Evolutionary conservation across 208 protist species (phyloP).

Genomic region (Porcisia deanei): DNA sequence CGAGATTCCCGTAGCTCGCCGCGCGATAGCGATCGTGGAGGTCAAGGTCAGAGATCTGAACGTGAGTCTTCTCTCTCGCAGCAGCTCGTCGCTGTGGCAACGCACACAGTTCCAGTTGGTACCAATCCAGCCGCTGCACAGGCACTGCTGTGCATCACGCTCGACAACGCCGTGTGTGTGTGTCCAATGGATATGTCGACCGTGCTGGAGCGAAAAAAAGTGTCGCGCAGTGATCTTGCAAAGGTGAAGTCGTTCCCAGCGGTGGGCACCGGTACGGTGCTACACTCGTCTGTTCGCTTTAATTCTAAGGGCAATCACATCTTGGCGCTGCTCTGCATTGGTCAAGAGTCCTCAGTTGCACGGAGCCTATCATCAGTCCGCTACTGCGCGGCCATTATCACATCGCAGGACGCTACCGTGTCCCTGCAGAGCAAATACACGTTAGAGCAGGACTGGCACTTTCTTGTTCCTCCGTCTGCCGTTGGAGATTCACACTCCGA

Average conservation of each 20-base stretch:
- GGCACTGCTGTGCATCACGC: constrained; percentile 32
- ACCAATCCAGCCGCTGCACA: not conserved
- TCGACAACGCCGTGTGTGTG: constrained; percentile 25
- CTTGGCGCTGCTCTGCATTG: constrained; percentile 6
- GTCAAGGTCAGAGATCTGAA: not conserved
- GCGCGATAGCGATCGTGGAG: constrained; percentile 17
- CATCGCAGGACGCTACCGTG: constrained; percentile 8
- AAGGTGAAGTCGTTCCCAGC: constrained; percentile 28
- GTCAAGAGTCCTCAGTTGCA: not conserved
- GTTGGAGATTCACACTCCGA: not conserved
- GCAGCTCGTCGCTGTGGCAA: constrained; percentile 28
- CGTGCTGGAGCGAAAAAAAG: constrained; percentile 36
- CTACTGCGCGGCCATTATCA: constrained; percentile 18
- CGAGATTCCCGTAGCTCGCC: constrained; percentile 14
- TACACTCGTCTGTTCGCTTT: constrained; percentile 23
- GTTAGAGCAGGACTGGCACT: constrained; percentile 22
- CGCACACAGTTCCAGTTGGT: constrained; percentile 8
- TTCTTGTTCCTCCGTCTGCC: constrained; percentile 13
- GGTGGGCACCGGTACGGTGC: constrained; percentile 4
- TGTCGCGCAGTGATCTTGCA: constrained; percentile 30
- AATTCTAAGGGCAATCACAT: constrained; percentile 24
- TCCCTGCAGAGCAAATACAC: constrained; percentile 16
- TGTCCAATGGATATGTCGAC: constrained; percentile 37
- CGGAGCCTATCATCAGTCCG: not conserved
- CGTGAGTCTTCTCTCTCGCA: constrained; percentile 2